These are phyloP conservation scores for Corymbia citriodora DNA, from an alignment of 441 rosid genomes.

Conservation along the genomic window DNA sequence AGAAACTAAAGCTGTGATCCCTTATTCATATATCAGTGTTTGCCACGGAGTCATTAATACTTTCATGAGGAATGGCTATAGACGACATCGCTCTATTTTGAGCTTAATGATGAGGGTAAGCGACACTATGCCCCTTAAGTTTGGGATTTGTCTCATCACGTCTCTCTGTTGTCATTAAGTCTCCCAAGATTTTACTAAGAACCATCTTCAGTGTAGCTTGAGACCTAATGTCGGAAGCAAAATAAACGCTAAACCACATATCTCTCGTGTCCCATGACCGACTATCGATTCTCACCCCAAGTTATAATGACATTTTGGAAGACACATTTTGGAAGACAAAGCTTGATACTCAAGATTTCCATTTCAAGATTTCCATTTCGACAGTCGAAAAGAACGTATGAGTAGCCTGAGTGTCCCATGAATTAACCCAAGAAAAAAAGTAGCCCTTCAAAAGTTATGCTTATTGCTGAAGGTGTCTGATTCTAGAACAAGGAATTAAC, in stretches of 20 bases:
- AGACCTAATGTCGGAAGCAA: not conserved
- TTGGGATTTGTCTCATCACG: not conserved
- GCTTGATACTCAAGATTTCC: not conserved
- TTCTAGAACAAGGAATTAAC: not conserved
- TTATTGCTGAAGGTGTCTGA: not conserved
- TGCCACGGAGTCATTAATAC: not conserved
- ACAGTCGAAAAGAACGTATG: not conserved
- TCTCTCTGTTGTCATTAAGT: not conserved
- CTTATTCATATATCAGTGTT: not conserved
- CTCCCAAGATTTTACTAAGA: not conserved
- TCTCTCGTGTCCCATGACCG: not conserved
- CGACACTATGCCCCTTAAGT: not conserved
- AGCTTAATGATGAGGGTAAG: not conserved
- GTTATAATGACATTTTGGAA: not conserved
- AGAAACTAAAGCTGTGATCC: not conserved
- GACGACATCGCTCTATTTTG: not conserved
- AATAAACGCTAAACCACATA: not conserved
- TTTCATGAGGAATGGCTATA: not conserved
- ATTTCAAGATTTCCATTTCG: not conserved
- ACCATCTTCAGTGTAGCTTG: not conserved
- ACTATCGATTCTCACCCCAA: not conserved
- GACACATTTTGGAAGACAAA: not conserved
- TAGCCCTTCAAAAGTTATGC: not conserved
- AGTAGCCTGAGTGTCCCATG: not conserved
- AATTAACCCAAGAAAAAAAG: not conserved